Conservation (phyloP, 177 flowering plant genomes). For the Vitis hybrid region DNA sequence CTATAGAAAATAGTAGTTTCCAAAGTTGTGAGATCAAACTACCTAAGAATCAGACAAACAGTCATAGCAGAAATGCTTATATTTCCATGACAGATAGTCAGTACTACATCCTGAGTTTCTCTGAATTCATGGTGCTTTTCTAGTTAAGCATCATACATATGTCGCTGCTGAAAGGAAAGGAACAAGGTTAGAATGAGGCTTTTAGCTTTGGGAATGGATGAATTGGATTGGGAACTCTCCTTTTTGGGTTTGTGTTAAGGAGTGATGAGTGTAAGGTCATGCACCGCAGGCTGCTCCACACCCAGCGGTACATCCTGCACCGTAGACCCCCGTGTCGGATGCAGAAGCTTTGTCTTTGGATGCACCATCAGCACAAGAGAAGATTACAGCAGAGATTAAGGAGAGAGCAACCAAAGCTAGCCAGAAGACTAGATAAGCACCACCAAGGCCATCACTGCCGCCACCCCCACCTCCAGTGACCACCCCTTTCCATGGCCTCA, state of each 20-base stretch:
- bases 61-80: no score
- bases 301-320: slow-evolving; percentile 28
- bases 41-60: no score
- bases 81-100: no score
- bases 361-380: slow-evolving; percentile 28
- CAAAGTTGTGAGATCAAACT: no score
- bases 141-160: no score
- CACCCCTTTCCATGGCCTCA: slow-evolving; percentile 9
- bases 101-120: no score
- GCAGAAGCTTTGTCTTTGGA: slow-evolving; percentile 24
- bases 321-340: slow-evolving; percentile 15
- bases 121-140: no score
- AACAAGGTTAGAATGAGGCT: background rate
- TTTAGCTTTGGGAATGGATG: background rate
- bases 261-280: background rate
- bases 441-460: background rate
- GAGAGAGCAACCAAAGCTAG: slow-evolving; percentile 15
- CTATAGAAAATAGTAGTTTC: no score
- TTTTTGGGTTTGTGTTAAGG: no score
- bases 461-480: background rate
- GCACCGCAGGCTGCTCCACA: slow-evolving; percentile 38
- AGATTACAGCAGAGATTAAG: slow-evolving; percentile 16
- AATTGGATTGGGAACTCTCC: no score
- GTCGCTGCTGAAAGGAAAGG: no score
- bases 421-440: slow-evolving; percentile 13